Percentiles rank a stretch among this genome's conserved stretches.
Conservation (phyloP, 495 filamentous ascomycete genomes). For the Penicillium desertorum region DNA sequence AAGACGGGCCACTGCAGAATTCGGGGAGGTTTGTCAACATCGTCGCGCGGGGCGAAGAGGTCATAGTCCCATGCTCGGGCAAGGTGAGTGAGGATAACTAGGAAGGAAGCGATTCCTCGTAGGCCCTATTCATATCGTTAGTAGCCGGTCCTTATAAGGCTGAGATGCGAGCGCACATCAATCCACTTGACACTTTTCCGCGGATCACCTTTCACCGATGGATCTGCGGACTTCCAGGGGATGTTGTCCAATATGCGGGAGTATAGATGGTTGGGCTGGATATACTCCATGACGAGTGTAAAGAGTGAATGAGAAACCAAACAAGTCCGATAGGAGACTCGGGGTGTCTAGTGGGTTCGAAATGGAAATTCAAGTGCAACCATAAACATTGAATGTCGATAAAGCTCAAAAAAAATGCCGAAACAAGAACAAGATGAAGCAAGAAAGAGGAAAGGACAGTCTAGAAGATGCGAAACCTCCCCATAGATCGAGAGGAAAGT, state of each 20-base stretch:
- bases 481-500: conserved; percentile 7
- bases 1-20: conserved; percentile 61
- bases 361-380: background rate
- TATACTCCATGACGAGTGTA: conserved; percentile 23
- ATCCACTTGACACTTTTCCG: conserved; percentile 70
- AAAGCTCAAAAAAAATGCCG: background rate
- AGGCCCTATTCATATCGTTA: conserved; percentile 53
- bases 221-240: conserved; percentile 33
- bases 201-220: conserved; percentile 39
- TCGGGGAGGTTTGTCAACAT: conserved; percentile 47
- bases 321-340: background rate
- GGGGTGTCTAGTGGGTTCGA: conserved; percentile 6
- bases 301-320: conserved; percentile 1
- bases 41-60: conserved; percentile 56
- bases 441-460: conserved; percentile 2
- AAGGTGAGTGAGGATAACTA: conserved; percentile 67
- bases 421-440: background rate
- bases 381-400: conserved; percentile 2
- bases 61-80: conserved; percentile 59
- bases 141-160: background rate
- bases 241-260: conserved; percentile 35
- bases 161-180: conserved; percentile 51
- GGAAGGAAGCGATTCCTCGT: conserved; percentile 62
- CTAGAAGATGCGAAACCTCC: background rate
- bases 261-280: conserved; percentile 32